These are phyloP conservation scores for Aegilops longissima DNA, from an alignment of 176 grass and related monocot species.

Conservation along the genomic window DNA sequence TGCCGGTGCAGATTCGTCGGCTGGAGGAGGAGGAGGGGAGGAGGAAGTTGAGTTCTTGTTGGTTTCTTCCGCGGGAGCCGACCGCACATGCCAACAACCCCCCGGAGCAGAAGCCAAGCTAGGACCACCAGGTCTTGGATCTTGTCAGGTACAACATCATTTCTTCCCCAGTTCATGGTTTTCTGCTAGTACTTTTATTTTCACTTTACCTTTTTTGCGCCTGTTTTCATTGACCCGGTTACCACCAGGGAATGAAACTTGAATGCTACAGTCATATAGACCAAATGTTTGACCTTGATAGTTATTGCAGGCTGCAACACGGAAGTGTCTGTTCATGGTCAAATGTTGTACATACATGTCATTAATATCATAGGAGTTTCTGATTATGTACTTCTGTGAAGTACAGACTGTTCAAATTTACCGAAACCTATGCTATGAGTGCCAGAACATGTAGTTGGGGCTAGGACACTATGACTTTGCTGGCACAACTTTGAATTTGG, in stretches of 20 bases:
- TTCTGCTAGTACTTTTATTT: not conserved
- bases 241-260: not conserved
- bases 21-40: not conserved
- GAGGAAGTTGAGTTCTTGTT: constrained; percentile 15
- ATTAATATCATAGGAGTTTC: not conserved
- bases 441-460: not conserved
- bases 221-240: not conserved
- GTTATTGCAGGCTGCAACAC: not conserved
- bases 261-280: not conserved
- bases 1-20: constrained; percentile 19
- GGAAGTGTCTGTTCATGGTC: not conserved
- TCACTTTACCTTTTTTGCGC: not conserved
- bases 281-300: not conserved
- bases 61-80: constrained; percentile 25
- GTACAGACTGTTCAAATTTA: not conserved
- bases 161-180: not conserved
- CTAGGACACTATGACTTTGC: not conserved
- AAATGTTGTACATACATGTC: not conserved
- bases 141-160: constrained; percentile 49
- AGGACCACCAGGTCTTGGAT: constrained; percentile 66
- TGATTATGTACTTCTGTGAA: not conserved
- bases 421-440: not conserved
- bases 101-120: constrained; percentile 49
- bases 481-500: not conserved
- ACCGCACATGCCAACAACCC: constrained; percentile 62